phyloP scores from a whole-genome alignment of 2,329 filamentous ascomycete species.

The Neurospora crassa region DNA sequence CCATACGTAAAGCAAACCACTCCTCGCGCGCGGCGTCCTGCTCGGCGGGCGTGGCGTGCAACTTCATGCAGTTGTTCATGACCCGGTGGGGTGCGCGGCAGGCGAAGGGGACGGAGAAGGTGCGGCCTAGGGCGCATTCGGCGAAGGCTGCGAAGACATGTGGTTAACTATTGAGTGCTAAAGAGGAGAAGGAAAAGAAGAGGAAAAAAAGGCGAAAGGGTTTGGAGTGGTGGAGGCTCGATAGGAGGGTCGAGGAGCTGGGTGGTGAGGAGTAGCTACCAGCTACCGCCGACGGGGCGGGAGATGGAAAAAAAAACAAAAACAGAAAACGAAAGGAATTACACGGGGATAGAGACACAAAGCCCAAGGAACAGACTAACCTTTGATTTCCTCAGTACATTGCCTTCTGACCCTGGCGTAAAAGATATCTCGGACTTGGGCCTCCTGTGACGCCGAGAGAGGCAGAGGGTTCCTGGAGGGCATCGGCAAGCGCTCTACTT shows the following conservation, averaged over 20 bases:
- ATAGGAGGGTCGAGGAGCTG: neutral
- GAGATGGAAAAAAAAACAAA: neutral
- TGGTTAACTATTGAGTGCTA: neutral
- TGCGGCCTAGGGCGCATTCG: conserved; percentile 76
- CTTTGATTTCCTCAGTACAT: conserved; percentile 72
- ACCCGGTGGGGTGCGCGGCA: conserved; percentile 69
- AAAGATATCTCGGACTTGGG: conserved; percentile 72
- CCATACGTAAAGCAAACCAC: conserved; percentile 75
- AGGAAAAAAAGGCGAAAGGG: neutral
- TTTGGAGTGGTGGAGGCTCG: neutral
- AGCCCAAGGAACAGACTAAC: conserved; percentile 30
- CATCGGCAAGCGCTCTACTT: conserved; percentile 28
- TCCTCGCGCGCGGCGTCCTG: conserved; percentile 84
- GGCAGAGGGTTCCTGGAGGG: conserved; percentile 72
- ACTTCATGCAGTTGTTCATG: conserved; percentile 94
- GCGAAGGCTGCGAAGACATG: conserved; percentile 61
- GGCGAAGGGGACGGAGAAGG: conserved; percentile 77
- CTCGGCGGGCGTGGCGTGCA: conserved; percentile 73
- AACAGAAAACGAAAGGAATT: neutral
- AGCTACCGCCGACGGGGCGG: neutral
- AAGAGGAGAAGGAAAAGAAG: neutral
- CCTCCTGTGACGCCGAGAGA: conserved; percentile 71
- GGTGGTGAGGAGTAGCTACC: neutral
- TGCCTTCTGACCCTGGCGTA: conserved; percentile 67
- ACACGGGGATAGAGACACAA: neutral